phyloP scores from a whole-genome alignment of 768 basidiomycete genomes.

The Tylopilus vinaceipallidus region DNA sequence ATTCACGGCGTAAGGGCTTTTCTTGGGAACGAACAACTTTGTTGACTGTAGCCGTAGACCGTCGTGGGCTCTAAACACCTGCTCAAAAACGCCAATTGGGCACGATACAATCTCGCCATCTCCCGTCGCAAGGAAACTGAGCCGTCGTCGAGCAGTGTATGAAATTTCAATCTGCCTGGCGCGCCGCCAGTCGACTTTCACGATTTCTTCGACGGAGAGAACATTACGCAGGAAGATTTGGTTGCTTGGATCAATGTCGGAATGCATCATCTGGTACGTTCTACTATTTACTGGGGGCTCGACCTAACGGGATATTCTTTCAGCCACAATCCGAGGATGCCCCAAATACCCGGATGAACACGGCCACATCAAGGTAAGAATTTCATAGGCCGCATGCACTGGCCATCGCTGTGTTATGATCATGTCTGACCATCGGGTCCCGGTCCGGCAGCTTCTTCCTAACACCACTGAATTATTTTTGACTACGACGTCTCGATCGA shows the following conservation, averaged over 20 bases:
- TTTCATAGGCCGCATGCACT: too few species aligned
- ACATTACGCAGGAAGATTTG: constrained; percentile 60
- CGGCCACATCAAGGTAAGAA: constrained; percentile 50
- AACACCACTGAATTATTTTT: constrained; percentile 63
- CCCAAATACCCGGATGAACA: constrained; percentile 57
- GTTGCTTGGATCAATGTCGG: constrained; percentile 68
- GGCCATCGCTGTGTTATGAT: background rate
- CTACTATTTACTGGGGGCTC: background rate
- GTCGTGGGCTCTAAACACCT: constrained; percentile 59
- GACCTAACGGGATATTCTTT: background rate
- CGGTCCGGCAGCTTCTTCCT: constrained; percentile 46
- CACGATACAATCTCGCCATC: constrained; percentile 59
- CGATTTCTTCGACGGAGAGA: constrained; percentile 63
- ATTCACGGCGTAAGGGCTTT: constrained; percentile 42
- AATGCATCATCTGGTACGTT: constrained; percentile 57
- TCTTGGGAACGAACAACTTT: too few species aligned
- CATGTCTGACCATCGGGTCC: background rate
- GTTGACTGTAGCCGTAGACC: constrained; percentile 35
- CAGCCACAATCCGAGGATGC: constrained; percentile 65
- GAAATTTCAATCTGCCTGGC: constrained; percentile 64
- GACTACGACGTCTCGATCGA: constrained; percentile 63
- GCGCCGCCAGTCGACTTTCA: constrained; percentile 55
- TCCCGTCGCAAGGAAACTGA: constrained; percentile 61
- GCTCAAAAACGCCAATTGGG: constrained; percentile 64
- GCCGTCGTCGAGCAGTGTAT: constrained; percentile 53